phyloP scores from a whole-genome alignment of 805 yeast species.

The Myxozyma vanderwaltii region DNA sequence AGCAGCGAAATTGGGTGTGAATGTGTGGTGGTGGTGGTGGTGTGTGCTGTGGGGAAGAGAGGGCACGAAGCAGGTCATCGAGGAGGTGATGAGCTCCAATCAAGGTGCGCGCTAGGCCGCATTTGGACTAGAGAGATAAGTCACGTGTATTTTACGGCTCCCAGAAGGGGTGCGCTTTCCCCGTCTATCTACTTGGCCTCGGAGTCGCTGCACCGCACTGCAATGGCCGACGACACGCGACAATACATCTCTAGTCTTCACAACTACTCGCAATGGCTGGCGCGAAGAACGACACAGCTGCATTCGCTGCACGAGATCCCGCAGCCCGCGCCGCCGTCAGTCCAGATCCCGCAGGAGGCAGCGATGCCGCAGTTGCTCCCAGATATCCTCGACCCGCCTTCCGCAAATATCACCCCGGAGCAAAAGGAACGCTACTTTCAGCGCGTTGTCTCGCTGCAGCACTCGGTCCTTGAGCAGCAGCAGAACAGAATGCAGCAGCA shows the following conservation, averaged over 20 bases:
- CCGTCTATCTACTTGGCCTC: no score
- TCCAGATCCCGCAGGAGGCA: slow-evolving; percentile 13
- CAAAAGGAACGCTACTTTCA: slow-evolving; percentile 10
- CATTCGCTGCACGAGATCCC: slow-evolving; percentile 54
- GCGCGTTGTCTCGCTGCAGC: slow-evolving; percentile 10
- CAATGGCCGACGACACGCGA: slow-evolving; percentile 18
- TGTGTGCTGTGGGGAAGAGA: not conserved
- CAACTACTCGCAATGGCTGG: slow-evolving; percentile 56
- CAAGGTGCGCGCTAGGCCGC: not conserved
- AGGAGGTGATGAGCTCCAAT: slow-evolving; percentile 8
- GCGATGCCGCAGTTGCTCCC: slow-evolving; percentile 6
- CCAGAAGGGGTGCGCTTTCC: no score
- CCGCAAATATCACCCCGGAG: slow-evolving; percentile 1
- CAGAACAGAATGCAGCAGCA: slow-evolving; percentile 19
- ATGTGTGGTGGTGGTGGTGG: not conserved
- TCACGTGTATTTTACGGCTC: not conserved
- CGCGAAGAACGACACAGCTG: slow-evolving; percentile 88
- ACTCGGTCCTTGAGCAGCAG: slow-evolving; percentile 18
- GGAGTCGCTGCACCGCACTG: not conserved
- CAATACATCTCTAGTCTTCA: slow-evolving; percentile 12
- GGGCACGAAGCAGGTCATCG: not conserved
- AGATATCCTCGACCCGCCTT: not conserved
- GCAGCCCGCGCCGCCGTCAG: slow-evolving; percentile 25
- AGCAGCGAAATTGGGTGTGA: not conserved
- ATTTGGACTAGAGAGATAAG: not conserved